Base-by-base conservation (phyloP, 495 filamentous ascomycete genomes). In the Melanomma pulvis-pyrius region DNA sequence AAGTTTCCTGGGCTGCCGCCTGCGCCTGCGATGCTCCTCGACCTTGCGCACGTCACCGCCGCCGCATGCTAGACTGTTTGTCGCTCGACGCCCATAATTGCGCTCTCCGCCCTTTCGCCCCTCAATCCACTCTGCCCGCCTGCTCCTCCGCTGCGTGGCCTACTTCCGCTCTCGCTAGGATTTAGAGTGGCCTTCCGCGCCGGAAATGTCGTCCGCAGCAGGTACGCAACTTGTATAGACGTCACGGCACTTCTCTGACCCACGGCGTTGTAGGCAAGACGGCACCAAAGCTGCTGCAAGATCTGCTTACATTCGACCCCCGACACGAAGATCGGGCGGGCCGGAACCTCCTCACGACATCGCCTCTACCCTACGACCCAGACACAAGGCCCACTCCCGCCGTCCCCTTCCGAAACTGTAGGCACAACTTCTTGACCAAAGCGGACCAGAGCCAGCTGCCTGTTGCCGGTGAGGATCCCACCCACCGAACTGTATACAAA, bases 231-330 rank as follows among this genome's bases (percentile, higher is more conserved):
- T 24, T 24, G 8, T 11, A 22, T 24, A 29, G 25, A 22, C 19
- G 28, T 3, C 36, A 6, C 29, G n/a, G 22, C 4, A 57, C 22
- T 54, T 8, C 22, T 4, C 7, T 34, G 6, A 52, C 29, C n/a
- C 9, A 7, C 24, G 11, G 39, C 3, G 7, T 19, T 15, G 19
- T 69, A 85, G 87, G 87, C 65, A 89, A 88, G 77, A 85, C 83
- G 65, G 82, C 85, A 53, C 87, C 86, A 11, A 82, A 83, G 51
- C 79, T 90, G 55, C 74, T 84, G 47, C 74, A 84, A 61, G 87
- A 88, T 73, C 77, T 90, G 49, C 61, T 78, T 24, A 66, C 74
- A 30, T 87, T 87, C 69, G 85, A 90, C 67, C 82, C 85, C 24
- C 75, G 77, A 22, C 74, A 82, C 57, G 79, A 79, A 26, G 73